Evolutionary conservation across 208 protist species (phyloP).

Genomic region (Wallacemonas sp.): DNA sequence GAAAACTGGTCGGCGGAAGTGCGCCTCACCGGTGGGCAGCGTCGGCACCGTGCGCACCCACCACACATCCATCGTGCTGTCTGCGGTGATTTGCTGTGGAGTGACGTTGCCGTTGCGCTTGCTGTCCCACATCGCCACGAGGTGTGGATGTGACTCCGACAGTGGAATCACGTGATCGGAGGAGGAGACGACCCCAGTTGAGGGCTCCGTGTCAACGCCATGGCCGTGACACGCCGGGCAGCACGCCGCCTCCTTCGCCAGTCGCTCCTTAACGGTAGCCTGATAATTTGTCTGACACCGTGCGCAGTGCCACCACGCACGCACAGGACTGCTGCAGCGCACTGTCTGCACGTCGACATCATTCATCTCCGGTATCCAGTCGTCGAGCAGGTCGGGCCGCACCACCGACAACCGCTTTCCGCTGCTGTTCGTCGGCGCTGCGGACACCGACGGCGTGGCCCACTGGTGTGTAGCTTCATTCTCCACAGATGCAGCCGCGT

Average conservation of each 20-base stretch:
- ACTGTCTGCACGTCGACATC: conserved; percentile 59
- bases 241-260: conserved; percentile 22
- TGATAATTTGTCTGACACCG: conserved; percentile 47
- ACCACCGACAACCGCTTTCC: conserved; percentile 44
- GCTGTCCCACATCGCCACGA: conserved; percentile 49
- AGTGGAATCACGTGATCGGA: conserved; percentile 17
- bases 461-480: too few species aligned
- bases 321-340: conserved; percentile 19
- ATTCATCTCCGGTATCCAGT: conserved; percentile 83
- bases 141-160: conserved; percentile 35
- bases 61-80: conserved; percentile 59
- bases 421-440: not conserved
- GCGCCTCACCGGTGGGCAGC: not conserved
- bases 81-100: conserved; percentile 40
- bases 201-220: not conserved
- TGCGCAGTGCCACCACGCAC: conserved; percentile 58
- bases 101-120: conserved; percentile 47
- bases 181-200: not conserved
- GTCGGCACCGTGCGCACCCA: conserved; percentile 29
- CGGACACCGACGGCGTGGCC: not conserved
- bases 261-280: conserved; percentile 49
- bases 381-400: conserved; percentile 71
- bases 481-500: too few species aligned
- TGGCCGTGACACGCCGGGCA: conserved; percentile 49
- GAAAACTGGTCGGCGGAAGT: conserved; percentile 56